phyloP scores from a whole-genome alignment of 2,329 filamentous ascomycete species.

The Cordyceps cateniannulata region DNA sequence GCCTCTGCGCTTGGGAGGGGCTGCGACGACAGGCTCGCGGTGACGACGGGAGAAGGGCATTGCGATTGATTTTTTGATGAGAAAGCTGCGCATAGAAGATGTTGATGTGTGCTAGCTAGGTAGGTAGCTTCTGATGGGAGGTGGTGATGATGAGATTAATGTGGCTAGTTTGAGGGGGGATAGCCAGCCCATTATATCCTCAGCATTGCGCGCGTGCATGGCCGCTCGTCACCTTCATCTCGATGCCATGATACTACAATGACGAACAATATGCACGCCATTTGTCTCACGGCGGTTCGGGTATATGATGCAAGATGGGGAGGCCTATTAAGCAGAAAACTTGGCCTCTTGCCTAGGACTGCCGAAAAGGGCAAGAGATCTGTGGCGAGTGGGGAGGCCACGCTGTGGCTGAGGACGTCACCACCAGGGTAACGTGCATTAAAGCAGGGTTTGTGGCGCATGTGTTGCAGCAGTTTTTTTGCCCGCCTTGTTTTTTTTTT shows the following conservation, averaged over 20 bases:
- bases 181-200: not conserved
- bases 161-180: not conserved
- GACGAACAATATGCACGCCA: not conserved
- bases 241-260: not conserved
- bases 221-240: not conserved
- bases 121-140: not conserved
- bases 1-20: conserved; percentile 14
- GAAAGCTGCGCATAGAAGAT: not conserved
- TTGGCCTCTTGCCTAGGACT: conserved; percentile 1
- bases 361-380: conserved; percentile 7
- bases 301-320: conserved; percentile 2
- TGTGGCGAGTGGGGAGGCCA: not conserved
- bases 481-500: not conserved
- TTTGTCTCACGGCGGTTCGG: not conserved
- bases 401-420: conserved; percentile 13
- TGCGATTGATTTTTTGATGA: conserved; percentile 16
- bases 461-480: not conserved
- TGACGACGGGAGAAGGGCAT: conserved; percentile 26
- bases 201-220: not conserved
- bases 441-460: conserved; percentile 12
- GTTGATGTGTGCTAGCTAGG: not conserved
- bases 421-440: not conserved
- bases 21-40: conserved; percentile 7
- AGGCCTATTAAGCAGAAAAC: not conserved
- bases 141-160: not conserved